These are phyloP conservation scores for Ordospora colligata DNA, from an alignment of 371 early-diverging fungal species.

Conservation along the genomic window DNA sequence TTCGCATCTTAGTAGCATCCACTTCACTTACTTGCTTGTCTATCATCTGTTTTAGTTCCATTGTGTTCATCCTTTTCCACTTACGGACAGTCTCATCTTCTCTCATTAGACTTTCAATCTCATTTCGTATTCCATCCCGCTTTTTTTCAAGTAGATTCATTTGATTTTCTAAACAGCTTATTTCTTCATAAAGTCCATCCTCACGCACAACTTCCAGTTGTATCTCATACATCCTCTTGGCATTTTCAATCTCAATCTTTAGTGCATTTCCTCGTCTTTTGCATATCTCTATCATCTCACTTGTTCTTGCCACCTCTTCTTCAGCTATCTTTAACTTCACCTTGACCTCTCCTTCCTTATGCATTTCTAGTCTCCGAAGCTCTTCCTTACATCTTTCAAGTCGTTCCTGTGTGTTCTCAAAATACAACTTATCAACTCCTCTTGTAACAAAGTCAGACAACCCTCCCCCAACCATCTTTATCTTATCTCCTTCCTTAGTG, in stretches of 20 bases:
- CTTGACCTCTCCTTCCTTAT: neutral
- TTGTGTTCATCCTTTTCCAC: neutral
- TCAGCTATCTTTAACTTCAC: neutral
- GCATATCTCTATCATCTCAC: neutral
- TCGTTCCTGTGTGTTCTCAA: conserved; percentile 48
- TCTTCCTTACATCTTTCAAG: conserved; percentile 2
- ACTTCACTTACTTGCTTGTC: neutral
- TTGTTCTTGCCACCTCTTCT: neutral
- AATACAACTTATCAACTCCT: conserved; percentile 41
- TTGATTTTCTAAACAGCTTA: conserved; percentile 26
- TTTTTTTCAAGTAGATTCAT: conserved; percentile 40
- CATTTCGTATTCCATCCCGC: conserved; percentile 18
- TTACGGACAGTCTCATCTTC: conserved; percentile 34
- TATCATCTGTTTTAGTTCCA: neutral
- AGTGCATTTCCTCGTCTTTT: neutral
- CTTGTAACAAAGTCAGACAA: conserved; percentile 54
- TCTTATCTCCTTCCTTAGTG: conserved; percentile 55
- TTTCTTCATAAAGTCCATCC: conserved; percentile 24
- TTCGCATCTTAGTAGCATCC: neutral
- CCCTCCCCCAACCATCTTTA: conserved; percentile 50
- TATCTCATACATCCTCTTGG: neutral
- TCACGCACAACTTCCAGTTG: conserved; percentile 1
- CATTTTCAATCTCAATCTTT: conserved; percentile 19
- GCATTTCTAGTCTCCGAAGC: neutral
- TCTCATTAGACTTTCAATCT: conserved; percentile 22